phyloP scores from a whole-genome alignment of 116 monocot genomes.

The Posidonia oceanica region DNA sequence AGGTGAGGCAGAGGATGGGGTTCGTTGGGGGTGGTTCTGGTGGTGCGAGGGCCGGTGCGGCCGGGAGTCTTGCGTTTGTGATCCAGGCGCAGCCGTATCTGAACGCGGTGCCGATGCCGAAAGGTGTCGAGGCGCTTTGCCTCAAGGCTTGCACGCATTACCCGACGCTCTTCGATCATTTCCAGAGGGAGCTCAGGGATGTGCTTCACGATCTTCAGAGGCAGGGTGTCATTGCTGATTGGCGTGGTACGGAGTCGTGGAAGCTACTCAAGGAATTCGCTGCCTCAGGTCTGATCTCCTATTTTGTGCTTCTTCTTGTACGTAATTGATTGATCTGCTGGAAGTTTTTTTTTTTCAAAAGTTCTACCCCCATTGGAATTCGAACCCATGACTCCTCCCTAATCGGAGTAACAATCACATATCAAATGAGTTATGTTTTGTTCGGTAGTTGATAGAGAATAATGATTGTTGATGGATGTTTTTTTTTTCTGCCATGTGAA shows the following conservation, averaged over 20 bases:
- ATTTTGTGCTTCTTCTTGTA: background rate
- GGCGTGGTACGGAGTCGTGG: constrained; percentile 72
- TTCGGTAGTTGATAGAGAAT: too few relatives aligned
- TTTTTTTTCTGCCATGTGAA: too few relatives aligned
- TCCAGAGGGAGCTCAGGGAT: constrained; percentile 79
- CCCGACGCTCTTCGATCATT: constrained; percentile 91
- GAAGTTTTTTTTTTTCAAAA: too few relatives aligned
- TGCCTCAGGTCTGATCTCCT: constrained; percentile 39
- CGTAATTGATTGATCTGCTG: too few relatives aligned
- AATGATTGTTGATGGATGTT: too few relatives aligned
- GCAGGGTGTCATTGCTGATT: constrained; percentile 38
- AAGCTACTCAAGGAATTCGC: constrained; percentile 83
- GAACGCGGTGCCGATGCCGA: constrained; percentile 69
- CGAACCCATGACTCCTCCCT: too few relatives aligned
- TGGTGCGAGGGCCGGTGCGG: background rate
- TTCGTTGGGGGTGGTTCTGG: background rate
- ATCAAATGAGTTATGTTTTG: background rate
- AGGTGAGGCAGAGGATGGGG: constrained; percentile 45
- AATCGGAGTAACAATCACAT: too few relatives aligned
- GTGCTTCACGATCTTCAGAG: constrained; percentile 58
- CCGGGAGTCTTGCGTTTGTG: constrained; percentile 51
- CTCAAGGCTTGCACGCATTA: constrained; percentile 95
- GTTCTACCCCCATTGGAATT: too few relatives aligned
- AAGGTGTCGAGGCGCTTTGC: constrained; percentile 79
- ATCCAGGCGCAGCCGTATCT: constrained; percentile 89